Percentiles rank a stretch among this genome's conserved stretches.
Conservation (phyloP, 352 stramenopile genomes). For the Phytophthora syringae region DNA sequence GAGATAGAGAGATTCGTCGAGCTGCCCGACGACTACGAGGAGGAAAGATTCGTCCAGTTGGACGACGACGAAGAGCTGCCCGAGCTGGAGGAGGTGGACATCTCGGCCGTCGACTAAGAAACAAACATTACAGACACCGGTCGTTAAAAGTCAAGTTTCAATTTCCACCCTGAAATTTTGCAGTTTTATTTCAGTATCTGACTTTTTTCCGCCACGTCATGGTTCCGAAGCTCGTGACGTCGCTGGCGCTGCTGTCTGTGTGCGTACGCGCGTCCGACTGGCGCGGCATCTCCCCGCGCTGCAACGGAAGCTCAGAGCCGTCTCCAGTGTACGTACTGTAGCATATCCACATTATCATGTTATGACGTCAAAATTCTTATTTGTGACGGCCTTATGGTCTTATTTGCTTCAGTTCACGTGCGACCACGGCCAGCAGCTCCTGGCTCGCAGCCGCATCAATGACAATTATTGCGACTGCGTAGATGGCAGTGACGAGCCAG, state of each 20-base stretch:
- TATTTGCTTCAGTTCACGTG: slow-evolving; percentile 69
- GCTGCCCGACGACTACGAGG: not conserved
- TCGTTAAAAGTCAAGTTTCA: no score
- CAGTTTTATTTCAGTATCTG: not conserved
- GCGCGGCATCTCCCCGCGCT: slow-evolving; percentile 51
- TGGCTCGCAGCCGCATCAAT: slow-evolving; percentile 78
- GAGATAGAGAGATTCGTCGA: slow-evolving; percentile 1
- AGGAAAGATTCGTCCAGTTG: not conserved
- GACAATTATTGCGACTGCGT: slow-evolving; percentile 96
- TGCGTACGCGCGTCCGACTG: slow-evolving; percentile 30
- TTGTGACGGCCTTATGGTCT: not conserved
- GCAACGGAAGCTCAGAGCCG: slow-evolving; percentile 42
- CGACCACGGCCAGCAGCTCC: slow-evolving; percentile 54
- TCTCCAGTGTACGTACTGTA: slow-evolving; percentile 40
- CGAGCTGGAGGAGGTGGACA: not conserved
- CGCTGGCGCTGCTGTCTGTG: slow-evolving; percentile 25
- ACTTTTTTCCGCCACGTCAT: slow-evolving; percentile 28
- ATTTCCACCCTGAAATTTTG: no score
- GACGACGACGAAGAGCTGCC: not conserved
- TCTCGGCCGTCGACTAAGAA: not conserved
- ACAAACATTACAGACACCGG: no score
- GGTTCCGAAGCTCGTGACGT: slow-evolving; percentile 22
- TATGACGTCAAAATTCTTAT: not conserved
- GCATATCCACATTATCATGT: not conserved
- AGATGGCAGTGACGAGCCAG: slow-evolving; percentile 91